Evolutionary conservation across 805 yeast genomes (phyloP).

Genomic region (Starmerella potacharoeniae): DNA sequence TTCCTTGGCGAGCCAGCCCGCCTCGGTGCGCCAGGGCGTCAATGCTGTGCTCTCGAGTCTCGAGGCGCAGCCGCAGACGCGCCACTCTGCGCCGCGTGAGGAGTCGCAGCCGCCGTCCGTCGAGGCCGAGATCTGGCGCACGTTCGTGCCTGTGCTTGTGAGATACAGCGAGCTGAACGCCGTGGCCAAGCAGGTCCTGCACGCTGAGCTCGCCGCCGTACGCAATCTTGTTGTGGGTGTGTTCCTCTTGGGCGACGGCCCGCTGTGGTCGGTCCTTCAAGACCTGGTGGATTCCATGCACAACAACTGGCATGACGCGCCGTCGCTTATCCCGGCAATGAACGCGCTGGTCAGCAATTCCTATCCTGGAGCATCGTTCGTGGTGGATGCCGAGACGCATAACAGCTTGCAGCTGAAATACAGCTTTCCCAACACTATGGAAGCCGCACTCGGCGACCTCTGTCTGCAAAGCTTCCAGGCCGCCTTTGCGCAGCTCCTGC

Average conservation of each 20-base stretch:
- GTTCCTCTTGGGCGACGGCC: constrained; percentile 7
- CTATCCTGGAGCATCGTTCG: not conserved
- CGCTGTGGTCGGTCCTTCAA: constrained; percentile 8
- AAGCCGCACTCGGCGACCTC: not conserved
- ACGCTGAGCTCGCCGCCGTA: not conserved
- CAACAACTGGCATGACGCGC: not conserved
- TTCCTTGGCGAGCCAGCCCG: not conserved
- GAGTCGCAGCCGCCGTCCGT: not conserved
- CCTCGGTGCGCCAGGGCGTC: not conserved
- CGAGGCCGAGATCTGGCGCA: not conserved
- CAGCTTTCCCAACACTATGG: not conserved
- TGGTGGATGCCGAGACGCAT: not conserved
- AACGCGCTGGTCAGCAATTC: not conserved
- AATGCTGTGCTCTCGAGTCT: not conserved
- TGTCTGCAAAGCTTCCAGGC: not conserved
- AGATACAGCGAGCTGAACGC: constrained; percentile 2
- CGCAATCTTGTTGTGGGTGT: not conserved
- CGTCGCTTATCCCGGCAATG: not conserved
- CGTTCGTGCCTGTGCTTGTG: not conserved
- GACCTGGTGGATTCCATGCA: not conserved
- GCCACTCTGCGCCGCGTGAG: not conserved
- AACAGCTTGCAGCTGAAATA: not conserved
- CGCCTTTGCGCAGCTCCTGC: not conserved
- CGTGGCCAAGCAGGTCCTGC: not conserved
- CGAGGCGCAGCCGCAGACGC: not conserved